Evolutionary conservation across 2,329 filamentous ascomycete species (phyloP).

Genomic region (Botrytis porri): DNA sequence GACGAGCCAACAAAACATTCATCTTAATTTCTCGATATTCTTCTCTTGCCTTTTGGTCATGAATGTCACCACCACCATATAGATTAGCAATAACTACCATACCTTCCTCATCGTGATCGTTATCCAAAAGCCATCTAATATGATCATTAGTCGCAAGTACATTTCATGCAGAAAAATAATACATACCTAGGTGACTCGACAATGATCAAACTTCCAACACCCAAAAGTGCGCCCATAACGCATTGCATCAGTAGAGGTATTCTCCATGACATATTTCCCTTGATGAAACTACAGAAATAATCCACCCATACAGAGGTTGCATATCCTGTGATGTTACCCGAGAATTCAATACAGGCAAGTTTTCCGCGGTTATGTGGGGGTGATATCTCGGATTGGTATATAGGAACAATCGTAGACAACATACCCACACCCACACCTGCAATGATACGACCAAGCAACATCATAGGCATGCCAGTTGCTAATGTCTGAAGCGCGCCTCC

Average conservation of each 20-base stretch:
- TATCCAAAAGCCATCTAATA: conserved; percentile 90
- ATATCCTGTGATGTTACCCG: conserved; percentile 94
- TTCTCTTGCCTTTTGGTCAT: conserved; percentile 85
- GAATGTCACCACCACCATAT: conserved; percentile 92
- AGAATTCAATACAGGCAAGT: conserved; percentile 96
- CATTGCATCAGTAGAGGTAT: conserved; percentile 89
- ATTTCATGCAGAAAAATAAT: not conserved
- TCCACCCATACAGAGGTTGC: conserved; percentile 98
- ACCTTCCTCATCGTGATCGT: conserved; percentile 96
- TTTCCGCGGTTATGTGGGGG: conserved; percentile 95
- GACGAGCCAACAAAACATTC: conserved; percentile 87
- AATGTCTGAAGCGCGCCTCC: conserved; percentile 84
- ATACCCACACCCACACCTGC: conserved; percentile 85
- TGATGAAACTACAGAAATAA: conserved; percentile 91
- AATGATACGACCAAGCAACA: conserved; percentile 79
- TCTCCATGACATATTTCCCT: conserved; percentile 84
- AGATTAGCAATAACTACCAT: conserved; percentile 98
- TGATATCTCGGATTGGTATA: conserved; percentile 93
- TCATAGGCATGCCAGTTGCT: conserved; percentile 81
- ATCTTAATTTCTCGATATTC: conserved; percentile 99
- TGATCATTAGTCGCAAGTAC: conserved; percentile 21
- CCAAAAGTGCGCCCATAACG: conserved; percentile 85
- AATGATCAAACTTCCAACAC: conserved; percentile 82
- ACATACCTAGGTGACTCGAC: conserved; percentile 87
- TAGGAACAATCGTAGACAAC: conserved; percentile 85